Evolutionary conservation across 192 early-diverging fungal genomes (phyloP).

Genomic region (Umbelopsis ramanniana): DNA sequence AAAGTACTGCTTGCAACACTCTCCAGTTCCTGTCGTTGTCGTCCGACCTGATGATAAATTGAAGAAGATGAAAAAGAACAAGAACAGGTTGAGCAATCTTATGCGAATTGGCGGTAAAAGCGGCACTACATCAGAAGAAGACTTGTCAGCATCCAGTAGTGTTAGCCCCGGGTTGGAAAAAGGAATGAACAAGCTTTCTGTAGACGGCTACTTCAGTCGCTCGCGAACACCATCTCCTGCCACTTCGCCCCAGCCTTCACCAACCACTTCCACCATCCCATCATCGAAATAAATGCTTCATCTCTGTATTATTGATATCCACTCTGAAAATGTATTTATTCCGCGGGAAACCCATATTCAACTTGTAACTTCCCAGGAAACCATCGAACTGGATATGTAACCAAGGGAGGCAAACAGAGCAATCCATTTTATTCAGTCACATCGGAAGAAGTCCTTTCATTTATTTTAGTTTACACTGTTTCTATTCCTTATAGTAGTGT

Average conservation of each 20-base stretch:
- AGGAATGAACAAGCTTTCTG: slow-evolving; percentile 22
- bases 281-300: not conserved
- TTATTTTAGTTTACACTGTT: no score
- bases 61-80: slow-evolving; percentile 44
- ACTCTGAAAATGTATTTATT: not conserved
- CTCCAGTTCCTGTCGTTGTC: slow-evolving; percentile 67
- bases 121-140: slow-evolving; percentile 7
- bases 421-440: no score
- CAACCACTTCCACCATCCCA: not conserved
- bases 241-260: not conserved
- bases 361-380: no score
- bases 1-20: slow-evolving; percentile 69
- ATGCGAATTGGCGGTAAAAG: slow-evolving; percentile 24
- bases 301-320: slow-evolving; percentile 14
- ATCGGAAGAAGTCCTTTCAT: no score
- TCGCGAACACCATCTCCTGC: slow-evolving; percentile 31
- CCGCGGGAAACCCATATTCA: no score
- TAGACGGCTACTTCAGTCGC: slow-evolving; percentile 29
- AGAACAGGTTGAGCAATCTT: slow-evolving; percentile 28
- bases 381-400: no score
- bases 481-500: no score
- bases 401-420: no score
- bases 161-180: slow-evolving; percentile 19
- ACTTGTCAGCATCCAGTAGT: not conserved
- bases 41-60: slow-evolving; percentile 57